Evolutionary conservation across 805 yeast genomes (phyloP), one percentile per base, ranked within the genome.

Genomic region (Ascoidea rubescens): DNA sequence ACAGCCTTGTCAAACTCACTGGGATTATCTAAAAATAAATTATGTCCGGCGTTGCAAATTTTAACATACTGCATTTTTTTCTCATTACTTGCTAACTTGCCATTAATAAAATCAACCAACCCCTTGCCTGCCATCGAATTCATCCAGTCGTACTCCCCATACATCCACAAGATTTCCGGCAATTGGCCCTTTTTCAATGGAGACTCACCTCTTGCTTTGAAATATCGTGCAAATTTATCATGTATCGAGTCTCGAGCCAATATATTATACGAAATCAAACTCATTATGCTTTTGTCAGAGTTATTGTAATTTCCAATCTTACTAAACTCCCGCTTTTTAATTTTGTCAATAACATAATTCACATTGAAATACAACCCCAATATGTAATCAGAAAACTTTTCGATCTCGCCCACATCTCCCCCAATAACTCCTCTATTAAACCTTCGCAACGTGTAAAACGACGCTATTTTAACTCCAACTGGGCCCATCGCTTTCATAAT

Each of bases 91-190:
- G 48, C 46, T 30, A 65, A 61, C 7, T 48, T 46, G 5, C 32
- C 5, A 10, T 37, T 37, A 4, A 55, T 48, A 12, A 5, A 54
- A 8, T 54, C 47, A n/a, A 44, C 37, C n/a, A 55, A 48, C 12
- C n/a, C 17, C 42, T 31, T 47, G 5, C 84, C 84, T 0, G 84
- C 83, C 46, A 69, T 71, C 1, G 72, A 64, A 59, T 79, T 74
- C 93, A 84, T 85, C 72, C 86, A 85, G 61, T 86, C 95, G 56
- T 71, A 77, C 56, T 80, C 77, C 0, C 93, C 95, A 62, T 84
- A 86, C 50, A 71, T 59, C 63, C 79, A 68, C 57, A 79, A 62
- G 2, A 74, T 67, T 47, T 69, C 64, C n/a, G 52, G 54, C 17
- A 52, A 46, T 50, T 46, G 31, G 47, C n/a, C 31, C 16, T 17